Conservation (phyloP, 805 yeast genomes). For the Starmerella riodocensis region DNA sequence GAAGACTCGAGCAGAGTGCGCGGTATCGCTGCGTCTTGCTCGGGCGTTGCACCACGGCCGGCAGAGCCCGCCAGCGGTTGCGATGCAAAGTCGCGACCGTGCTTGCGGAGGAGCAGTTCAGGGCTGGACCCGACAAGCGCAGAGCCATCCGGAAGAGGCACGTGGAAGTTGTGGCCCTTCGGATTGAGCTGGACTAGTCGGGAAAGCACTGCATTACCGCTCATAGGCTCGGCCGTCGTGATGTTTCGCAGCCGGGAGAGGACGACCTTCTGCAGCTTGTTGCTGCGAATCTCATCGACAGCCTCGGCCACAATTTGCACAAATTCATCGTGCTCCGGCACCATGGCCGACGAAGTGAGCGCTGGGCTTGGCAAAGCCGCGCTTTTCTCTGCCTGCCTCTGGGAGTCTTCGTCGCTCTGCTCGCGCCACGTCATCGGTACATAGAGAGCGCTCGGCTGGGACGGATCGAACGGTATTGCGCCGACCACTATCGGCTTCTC, state of each 20-base stretch:
- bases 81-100: conserved; percentile 6
- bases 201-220: conserved; percentile 1
- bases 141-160: conserved; percentile 9
- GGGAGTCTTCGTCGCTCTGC: neutral
- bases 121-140: conserved; percentile 13
- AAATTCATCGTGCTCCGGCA: conserved; percentile 9
- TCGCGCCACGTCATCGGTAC: conserved; percentile 7
- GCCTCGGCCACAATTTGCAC: conserved; percentile 8
- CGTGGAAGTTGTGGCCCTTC: conserved; percentile 11
- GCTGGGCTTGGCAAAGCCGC: too few species aligned
- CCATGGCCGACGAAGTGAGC: neutral
- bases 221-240: neutral
- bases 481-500: conserved; percentile 13
- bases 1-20: conserved; percentile 1
- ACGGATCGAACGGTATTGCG: conserved; percentile 14
- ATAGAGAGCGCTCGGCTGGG: conserved; percentile 4
- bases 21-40: neutral
- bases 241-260: conserved; percentile 8
- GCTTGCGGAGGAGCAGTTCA: conserved; percentile 11
- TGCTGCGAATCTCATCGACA: conserved; percentile 2
- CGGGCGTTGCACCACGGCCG: conserved; percentile 2
- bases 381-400: neutral
- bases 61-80: conserved; percentile 17
- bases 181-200: conserved; percentile 8
- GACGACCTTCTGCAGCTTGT: conserved; percentile 12